Conservation (phyloP, 2,329 filamentous ascomycete species). For the Aureobasidium sp. region DNA sequence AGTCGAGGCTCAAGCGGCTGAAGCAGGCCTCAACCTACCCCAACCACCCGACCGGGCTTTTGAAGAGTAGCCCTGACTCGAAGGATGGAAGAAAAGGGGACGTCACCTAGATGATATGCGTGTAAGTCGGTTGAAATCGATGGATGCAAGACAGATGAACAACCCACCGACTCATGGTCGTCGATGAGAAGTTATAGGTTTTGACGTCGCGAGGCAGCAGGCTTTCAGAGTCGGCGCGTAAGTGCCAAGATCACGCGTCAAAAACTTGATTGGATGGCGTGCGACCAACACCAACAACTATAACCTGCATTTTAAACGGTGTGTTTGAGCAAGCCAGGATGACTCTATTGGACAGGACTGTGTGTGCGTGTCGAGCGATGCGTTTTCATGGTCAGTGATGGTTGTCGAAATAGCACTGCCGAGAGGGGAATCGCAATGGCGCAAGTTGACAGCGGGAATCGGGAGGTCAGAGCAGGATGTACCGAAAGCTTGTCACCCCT, state of each 20-base stretch:
- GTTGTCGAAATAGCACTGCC: neutral
- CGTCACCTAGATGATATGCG: neutral
- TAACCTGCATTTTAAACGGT: neutral
- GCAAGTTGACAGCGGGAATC: neutral
- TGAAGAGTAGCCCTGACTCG: neutral
- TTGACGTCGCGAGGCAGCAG: neutral
- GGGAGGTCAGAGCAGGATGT: conserved; percentile 4
- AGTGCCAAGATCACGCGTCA: conserved; percentile 2
- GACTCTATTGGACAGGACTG: neutral
- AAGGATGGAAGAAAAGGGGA: neutral
- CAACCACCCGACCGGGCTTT: neutral
- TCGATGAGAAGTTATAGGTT: neutral
- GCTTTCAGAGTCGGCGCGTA: neutral
- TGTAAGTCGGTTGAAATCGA: neutral
- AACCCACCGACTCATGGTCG: neutral
- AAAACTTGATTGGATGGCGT: neutral
- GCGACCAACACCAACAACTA: neutral
- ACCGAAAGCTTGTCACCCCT: conserved; percentile 11
- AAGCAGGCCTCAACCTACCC: neutral
- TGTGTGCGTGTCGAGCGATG: neutral
- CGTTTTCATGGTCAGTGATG: neutral
- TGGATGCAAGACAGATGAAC: neutral
- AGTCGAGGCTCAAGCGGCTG: neutral
- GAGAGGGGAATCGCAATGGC: neutral
- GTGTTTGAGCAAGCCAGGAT: neutral